Base-by-base conservation (phyloP, 176 grass and related monocot genomes). In the Bolboschoenus planiculmis region DNA sequence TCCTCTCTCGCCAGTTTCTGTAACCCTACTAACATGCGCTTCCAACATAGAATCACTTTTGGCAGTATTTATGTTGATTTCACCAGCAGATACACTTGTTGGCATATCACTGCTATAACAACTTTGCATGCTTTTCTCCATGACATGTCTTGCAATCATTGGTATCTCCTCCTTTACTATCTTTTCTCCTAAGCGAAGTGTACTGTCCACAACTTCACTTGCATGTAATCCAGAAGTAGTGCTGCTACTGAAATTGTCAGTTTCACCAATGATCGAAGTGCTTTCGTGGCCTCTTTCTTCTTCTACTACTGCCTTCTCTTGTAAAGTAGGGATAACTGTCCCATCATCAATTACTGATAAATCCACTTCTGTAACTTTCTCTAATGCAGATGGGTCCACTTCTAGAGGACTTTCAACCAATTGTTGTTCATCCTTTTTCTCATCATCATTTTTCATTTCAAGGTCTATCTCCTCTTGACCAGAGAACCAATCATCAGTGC, bases 401-500 rank as follows among this genome's bases (percentile, higher is more conserved):
- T 90, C 76, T 83, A 21, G 61, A 29, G 23, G 33, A 80, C 63
- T 68, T 37, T 83, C 55, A 47, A 23, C 62, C 50, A 78, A 51
- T 72, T 57, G 63, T 36, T 80, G 33, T 71, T 51, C 59, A 57
- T 33, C 71, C 82, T 61, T 60, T 40, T 68, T 83, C 57, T 62
- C 70, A 36, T 83, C 71, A 85, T 87, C 88, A 59, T 87, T 91
- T 51, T 79, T 78, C 51, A 53, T 84, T 15, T 86, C 87, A 43
- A 87, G 82, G 58, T 88, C 90, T 64, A 93, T 85, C 88, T 23
- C 78, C 67, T 91, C 91, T 62, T 91, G 87, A 79, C 87, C 88
- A 66, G 90, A 98, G 83, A 90, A 81, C 92, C 95, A 98, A 85
- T 89, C 92, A 76, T 93, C 92, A 24, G 87, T 90, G 23, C 84